Base-by-base conservation (phyloP, 192 early-diverging fungal genomes). In the Gryganskiella cystojenkinii region DNA sequence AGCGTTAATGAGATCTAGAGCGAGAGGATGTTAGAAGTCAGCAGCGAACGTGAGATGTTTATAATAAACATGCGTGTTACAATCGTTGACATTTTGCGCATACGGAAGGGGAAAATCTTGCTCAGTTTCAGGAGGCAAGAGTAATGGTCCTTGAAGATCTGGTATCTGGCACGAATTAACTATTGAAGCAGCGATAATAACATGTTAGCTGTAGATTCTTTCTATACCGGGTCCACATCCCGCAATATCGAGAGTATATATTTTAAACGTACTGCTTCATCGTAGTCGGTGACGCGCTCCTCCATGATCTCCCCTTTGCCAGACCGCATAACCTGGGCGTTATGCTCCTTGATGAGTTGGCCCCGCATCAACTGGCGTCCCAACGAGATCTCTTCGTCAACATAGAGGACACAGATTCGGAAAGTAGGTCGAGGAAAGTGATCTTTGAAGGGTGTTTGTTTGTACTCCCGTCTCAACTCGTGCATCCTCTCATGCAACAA, bases 51-150 rank as follows among this genome's bases (percentile, higher is more conserved):
- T 22, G 17, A 43, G 2, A 42, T 34, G 17, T 11, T 30, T 19
- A 28, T 28, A 30, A 56, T 10, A 15, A 55, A 56, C 31, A 22
- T 49, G 3, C 24, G 10, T n/a, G 22, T 30, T 15, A 17, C 19
- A 37, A 6, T 24, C n/a, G 10, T 37, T 49, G 1, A 30, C 33
- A 24, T 5, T 56, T 30, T 43, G 8, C 17, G 71, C 86, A 84
- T 84, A 86, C 86, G 86, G 64, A 88, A 88, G 13, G 86, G 86
- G 34, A 88, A 88, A 17, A 88, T 84, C 46, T 88, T 86, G 55
- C 81, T 83, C 7, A 88, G 60, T 33, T 83, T 86, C 11, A 88
- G 46, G 1, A 88, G 59, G 11, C 85, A 82, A 0, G 85, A 83
- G 75, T 85, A 88, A 49, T 88, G 86, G 40, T 83, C 85, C 55